Evolutionary conservation across 1,284 basidiomycete genomes (phyloP).

Genomic region (Cutaneotrichosporon cutaneum): DNA sequence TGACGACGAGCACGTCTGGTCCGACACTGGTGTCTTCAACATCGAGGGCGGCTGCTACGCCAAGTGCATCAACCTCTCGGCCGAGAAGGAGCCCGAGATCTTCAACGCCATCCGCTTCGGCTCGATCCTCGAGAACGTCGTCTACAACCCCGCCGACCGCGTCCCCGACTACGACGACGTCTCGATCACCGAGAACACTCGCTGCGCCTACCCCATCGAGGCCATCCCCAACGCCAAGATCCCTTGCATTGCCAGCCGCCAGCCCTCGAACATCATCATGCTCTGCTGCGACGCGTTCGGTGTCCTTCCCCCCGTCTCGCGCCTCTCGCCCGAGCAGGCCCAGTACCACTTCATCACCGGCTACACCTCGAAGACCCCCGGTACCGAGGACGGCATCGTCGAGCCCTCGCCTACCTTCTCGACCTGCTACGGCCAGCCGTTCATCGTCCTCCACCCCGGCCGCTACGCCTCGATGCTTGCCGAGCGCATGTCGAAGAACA

Average conservation of each 20-base stretch:
- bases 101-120: slow-evolving; percentile 93
- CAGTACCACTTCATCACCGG: slow-evolving; percentile 97
- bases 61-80: slow-evolving; percentile 95
- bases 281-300: slow-evolving; percentile 97
- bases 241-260: slow-evolving; percentile 77
- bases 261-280: slow-evolving; percentile 92
- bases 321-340: slow-evolving; percentile 89
- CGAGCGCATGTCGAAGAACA: slow-evolving; percentile 85
- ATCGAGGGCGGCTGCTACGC: slow-evolving; percentile 99
- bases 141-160: slow-evolving; percentile 87
- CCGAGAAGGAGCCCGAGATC: slow-evolving; percentile 96
- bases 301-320: slow-evolving; percentile 93
- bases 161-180: slow-evolving; percentile 94
- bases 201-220: slow-evolving; percentile 97
- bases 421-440: slow-evolving; percentile 97
- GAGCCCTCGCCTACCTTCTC: slow-evolving; percentile 99
- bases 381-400: slow-evolving; percentile 95
- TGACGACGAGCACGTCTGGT: slow-evolving; percentile 98
- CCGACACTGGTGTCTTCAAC: slow-evolving; percentile 97
- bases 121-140: slow-evolving; percentile 97
- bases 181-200: slow-evolving; percentile 97
- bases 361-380: slow-evolving; percentile 85
- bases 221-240: slow-evolving; percentile 94
- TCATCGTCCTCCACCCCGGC: slow-evolving; percentile 94
- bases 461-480: slow-evolving; percentile 98